These are phyloP conservation scores for Ophiostoma populinum DNA, from an alignment of 2,329 filamentous ascomycete species.

Conservation along the genomic window DNA sequence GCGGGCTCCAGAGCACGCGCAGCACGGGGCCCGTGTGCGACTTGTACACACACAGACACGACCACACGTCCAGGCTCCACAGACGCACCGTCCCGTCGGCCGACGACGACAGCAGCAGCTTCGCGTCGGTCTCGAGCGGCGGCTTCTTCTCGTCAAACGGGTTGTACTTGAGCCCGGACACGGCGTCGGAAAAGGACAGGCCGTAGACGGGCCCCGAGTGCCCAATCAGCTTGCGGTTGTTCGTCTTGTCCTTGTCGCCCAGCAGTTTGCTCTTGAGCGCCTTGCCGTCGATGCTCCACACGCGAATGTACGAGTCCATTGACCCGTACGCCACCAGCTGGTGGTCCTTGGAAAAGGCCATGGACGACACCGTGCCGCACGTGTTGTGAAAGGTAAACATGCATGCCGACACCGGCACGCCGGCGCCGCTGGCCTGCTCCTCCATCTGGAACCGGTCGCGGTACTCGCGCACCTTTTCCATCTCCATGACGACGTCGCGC, in stretches of 20 bases:
- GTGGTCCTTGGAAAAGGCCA: constrained; percentile 89
- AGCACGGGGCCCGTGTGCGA: constrained; percentile 82
- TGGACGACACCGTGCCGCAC: constrained; percentile 75
- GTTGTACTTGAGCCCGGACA: constrained; percentile 33
- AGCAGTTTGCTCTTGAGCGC: constrained; percentile 51
- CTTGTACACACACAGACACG: constrained; percentile 87
- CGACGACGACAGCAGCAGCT: constrained; percentile 72
- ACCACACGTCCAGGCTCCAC: constrained; percentile 85
- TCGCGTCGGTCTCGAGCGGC: constrained; percentile 37
- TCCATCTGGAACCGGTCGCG: constrained; percentile 84
- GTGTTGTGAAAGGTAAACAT: constrained; percentile 99
- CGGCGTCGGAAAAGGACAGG: constrained; percentile 67
- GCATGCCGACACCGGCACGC: constrained; percentile 70
- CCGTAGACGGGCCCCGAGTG: constrained; percentile 82
- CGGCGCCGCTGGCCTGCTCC: constrained; percentile 64
- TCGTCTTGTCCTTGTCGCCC: constrained; percentile 42
- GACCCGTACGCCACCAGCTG: constrained; percentile 77
- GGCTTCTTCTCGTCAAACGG: constrained; percentile 32
- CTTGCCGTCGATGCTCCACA: constrained; percentile 82
- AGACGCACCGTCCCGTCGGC: constrained; percentile 77
- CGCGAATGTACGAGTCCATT: constrained; percentile 83
- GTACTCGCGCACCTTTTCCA: constrained; percentile 84
- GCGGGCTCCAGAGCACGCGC: constrained; percentile 77
- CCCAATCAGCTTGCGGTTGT: constrained; percentile 60
- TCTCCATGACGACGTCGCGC: constrained; percentile 82